Evolutionary conservation across 306 rosid species (phyloP), one percentile per base, ranked within the genome.

Genomic region (Myrica gale): DNA sequence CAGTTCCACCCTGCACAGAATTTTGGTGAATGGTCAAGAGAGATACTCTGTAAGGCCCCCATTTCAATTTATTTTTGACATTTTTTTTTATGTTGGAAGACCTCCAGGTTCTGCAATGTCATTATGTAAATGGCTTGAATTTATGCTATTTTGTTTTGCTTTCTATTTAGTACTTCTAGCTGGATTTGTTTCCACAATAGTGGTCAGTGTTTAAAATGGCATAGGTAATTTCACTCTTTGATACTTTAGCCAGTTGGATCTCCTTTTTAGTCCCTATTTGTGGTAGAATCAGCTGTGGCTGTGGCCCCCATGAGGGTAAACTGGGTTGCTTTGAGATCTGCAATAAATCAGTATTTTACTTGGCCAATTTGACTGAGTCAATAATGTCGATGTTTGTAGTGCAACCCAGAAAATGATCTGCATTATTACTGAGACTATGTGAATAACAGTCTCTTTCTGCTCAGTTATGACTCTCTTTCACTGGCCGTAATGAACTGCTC

Each of bases 1-100:
- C 89, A 95, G 99, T 91, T 92, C 99, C 60, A 95, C 99, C 42
- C 71, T 95, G 85, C 99, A 95, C 84, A 88, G 97, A 83, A 97
- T 95, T 74, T 62, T 95, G 15, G 96, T 88, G 81, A 88, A 84
- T 58, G 97, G 92, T 70, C 93, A 85, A 79, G 97, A 83, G 42
- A 89, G 98, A 92, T 92, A 82, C 74, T 95, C 98, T 45, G 98
- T 95, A 89, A 81, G 96, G 52, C 61, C n/a, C 17, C 61, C 37
- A 12, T 50, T 68, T 54, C 26, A 45, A 58, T 60, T 58, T 2
- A 15, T 60, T 55, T 41, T 20, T 17, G 37, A 51, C 46, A 58
- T n/a, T 11, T 72, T 21, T 32, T 54, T 72, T 60, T 48, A 3
- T 65, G 69, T 2, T 63, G 46, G 8, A 17, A 3, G 68, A 12